phyloP scores from a whole-genome alignment of 306 rosid genomes.

The Prunus kanzakura region DNA sequence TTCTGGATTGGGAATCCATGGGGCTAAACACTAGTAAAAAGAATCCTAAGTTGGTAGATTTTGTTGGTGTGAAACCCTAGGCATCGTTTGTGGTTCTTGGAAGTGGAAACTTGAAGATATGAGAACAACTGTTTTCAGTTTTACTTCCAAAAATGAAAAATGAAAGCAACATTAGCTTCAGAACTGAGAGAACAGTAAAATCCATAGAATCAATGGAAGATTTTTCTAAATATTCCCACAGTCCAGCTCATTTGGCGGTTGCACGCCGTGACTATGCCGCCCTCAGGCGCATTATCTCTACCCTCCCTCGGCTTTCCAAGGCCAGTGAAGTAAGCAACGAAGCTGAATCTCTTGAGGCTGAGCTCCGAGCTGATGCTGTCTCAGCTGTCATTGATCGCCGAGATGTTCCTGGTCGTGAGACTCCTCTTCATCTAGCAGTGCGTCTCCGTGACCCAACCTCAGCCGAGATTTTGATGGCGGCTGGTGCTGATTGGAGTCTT shows the following conservation, averaged over 20 bases:
- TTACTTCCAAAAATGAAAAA: conserved; percentile 27
- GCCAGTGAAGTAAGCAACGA: conserved; percentile 78
- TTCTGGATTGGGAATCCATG: conserved; percentile 21
- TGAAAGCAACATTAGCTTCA: conserved; percentile 47
- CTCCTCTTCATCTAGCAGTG: conserved; percentile 97
- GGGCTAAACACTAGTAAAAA: conserved; percentile 22
- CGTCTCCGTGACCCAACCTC: conserved; percentile 75
- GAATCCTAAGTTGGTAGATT: conserved; percentile 31
- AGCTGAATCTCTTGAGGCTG: conserved; percentile 81
- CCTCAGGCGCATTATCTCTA: conserved; percentile 53
- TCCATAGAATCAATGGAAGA: conserved; percentile 61
- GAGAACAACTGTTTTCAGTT: conserved; percentile 17
- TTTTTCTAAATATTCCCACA: conserved; percentile 66
- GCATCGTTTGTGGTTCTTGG: conserved; percentile 21
- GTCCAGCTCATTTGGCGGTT: conserved; percentile 89
- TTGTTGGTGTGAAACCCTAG: conserved; percentile 20
- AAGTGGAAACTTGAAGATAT: conserved; percentile 21
- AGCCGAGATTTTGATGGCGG: conserved; percentile 92
- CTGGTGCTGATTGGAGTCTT: conserved; percentile 98
- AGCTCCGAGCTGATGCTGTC: conserved; percentile 72
- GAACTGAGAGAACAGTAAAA: conserved; percentile 33
- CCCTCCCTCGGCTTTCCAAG: conserved; percentile 79
- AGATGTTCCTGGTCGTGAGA: conserved; percentile 96
- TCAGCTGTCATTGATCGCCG: conserved; percentile 75
- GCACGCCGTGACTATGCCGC: conserved; percentile 66